phyloP scores from a whole-genome alignment of 179 eudicot species.

The Gypsophila paniculata region DNA sequence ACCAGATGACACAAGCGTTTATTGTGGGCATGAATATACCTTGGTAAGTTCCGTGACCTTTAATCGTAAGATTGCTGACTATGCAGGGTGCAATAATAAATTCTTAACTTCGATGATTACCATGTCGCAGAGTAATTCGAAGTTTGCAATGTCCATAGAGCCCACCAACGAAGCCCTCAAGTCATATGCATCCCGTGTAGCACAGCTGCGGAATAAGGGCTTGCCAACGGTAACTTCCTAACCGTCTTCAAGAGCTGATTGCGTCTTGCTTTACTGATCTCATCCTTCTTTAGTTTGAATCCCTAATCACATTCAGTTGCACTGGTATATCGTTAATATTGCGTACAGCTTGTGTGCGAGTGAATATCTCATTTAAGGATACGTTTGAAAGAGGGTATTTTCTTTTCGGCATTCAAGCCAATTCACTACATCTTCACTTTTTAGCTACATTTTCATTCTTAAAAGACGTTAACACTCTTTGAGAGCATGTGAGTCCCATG shows the following conservation, averaged over 20 bases:
- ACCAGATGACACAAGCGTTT: slow-evolving; percentile 79
- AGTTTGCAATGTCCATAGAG: slow-evolving; percentile 84
- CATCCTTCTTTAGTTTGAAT: background rate
- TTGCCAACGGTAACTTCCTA: slow-evolving; percentile 70
- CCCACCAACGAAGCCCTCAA: slow-evolving; percentile 65
- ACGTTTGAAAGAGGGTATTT: too few species aligned
- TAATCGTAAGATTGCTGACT: background rate
- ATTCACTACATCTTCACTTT: too few species aligned
- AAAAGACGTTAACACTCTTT: too few species aligned
- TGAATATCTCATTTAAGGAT: too few species aligned
- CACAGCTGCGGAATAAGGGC: slow-evolving; percentile 56
- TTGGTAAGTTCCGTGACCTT: slow-evolving; percentile 41
- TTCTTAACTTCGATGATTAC: background rate
- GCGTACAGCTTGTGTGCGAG: too few species aligned
- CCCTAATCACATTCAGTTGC: background rate
- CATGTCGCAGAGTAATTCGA: slow-evolving; percentile 74
- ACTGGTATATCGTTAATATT: too few species aligned
- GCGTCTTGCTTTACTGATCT: too few species aligned
- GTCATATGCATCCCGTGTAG: slow-evolving; percentile 62
- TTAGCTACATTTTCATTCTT: too few species aligned
- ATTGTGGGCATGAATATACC: slow-evolving; percentile 93
- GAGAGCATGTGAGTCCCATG: too few species aligned
- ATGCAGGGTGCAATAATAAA: slow-evolving; percentile 8
- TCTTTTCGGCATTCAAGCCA: too few species aligned
- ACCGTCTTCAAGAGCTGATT: slow-evolving; percentile 1